A percentile compares a stretch with the other conserved stretches of the same genome.
phyloP scores from a whole-genome alignment of 163 green algal species.

The Chloromonas sp. region DNA sequence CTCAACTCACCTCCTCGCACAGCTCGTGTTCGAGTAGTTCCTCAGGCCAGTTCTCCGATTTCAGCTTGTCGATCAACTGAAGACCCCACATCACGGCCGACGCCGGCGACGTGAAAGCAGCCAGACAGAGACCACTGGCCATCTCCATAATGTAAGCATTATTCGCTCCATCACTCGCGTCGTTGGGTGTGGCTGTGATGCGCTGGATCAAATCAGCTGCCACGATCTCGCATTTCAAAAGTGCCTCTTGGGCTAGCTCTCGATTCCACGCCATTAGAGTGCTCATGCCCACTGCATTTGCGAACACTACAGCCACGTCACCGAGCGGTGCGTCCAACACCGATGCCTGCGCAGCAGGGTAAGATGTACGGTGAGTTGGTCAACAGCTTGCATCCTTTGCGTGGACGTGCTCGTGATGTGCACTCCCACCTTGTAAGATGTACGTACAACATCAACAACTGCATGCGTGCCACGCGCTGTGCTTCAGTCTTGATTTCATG shows the following conservation, averaged over 20 bases:
- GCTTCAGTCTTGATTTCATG: too few species aligned
- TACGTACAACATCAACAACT: too few species aligned
- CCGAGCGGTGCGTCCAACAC: slow-evolving; percentile 6
- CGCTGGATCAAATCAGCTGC: background rate
- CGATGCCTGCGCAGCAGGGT: background rate
- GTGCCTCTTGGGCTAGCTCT: background rate
- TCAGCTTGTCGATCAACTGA: slow-evolving; percentile 4
- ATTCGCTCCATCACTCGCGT: background rate
- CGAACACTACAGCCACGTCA: background rate
- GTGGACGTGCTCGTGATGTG: too few species aligned
- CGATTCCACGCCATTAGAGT: slow-evolving; percentile 18
- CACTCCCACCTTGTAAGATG: background rate
- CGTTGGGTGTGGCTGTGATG: background rate
- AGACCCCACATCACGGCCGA: slow-evolving; percentile 13
- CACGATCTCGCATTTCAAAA: background rate
- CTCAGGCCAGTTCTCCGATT: slow-evolving; percentile 12
- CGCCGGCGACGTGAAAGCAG: slow-evolving; percentile 9
- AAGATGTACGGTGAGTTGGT: slow-evolving; percentile 8
- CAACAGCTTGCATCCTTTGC: background rate
- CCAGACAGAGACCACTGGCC: background rate
- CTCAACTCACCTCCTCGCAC: slow-evolving; percentile 11
- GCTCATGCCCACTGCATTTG: slow-evolving; percentile 1
- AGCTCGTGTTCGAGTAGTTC: slow-evolving; percentile 17
- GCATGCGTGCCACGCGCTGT: too few species aligned
- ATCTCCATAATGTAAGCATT: slow-evolving; percentile 12